These are phyloP conservation scores for Capsella bursapastoris DNA, from an alignment of 345 rosid genomes.

Conservation along the genomic window DNA sequence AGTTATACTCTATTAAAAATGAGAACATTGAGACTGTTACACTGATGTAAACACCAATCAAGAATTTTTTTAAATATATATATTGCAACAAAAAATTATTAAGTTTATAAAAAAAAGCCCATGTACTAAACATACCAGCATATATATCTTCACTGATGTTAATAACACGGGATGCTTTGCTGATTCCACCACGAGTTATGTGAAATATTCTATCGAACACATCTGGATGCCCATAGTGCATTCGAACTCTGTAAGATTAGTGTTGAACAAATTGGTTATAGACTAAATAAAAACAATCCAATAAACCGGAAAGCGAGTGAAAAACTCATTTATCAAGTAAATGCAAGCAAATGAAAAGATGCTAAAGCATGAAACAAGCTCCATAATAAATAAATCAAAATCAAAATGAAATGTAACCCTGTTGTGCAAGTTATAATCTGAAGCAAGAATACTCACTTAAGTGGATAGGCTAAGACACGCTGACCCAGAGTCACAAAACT, in stretches of 20 bases:
- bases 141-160: constrained; percentile 98
- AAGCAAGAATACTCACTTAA: constrained; percentile 66
- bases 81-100: background rate
- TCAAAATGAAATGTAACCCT: background rate
- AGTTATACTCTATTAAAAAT: background rate
- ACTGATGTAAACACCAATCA: constrained; percentile 4
- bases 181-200: constrained; percentile 96
- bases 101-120: background rate
- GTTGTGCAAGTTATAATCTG: too few species aligned
- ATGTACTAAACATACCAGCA: constrained; percentile 64
- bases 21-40: constrained; percentile 9
- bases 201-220: constrained; percentile 96
- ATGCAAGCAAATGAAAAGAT: background rate
- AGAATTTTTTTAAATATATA: background rate
- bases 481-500: constrained; percentile 98
- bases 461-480: constrained; percentile 88
- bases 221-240: constrained; percentile 99
- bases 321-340: background rate
- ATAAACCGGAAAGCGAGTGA: background rate
- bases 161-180: constrained; percentile 97
- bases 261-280: constrained; percentile 29
- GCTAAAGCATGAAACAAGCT: background rate
- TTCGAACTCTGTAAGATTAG: constrained; percentile 80
- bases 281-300: constrained; percentile 4
- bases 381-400: background rate